Conservation (phyloP, 805 yeast genomes). For the Candida tibetensis region DNA sequence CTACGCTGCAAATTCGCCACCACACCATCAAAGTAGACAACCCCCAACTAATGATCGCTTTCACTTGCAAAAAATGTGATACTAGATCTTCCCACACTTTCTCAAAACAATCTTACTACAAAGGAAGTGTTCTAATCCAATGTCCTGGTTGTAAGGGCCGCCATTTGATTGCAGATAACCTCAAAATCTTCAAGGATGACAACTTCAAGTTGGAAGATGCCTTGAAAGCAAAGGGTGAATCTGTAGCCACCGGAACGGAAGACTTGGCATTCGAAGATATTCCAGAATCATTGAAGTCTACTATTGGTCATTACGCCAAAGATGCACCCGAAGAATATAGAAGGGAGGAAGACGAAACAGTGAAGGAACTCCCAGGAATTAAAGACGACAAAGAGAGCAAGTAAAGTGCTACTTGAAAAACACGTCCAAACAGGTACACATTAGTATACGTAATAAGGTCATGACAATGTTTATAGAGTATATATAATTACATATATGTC, state of each 20-base stretch:
- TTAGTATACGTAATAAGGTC: too few relatives aligned
- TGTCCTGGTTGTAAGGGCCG: constrained; percentile 90
- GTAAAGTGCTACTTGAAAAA: too few relatives aligned
- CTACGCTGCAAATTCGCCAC: too few relatives aligned
- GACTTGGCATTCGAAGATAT: constrained; percentile 71
- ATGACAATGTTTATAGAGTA: too few relatives aligned
- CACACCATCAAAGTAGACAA: constrained; percentile 55
- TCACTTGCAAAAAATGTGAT: constrained; percentile 86
- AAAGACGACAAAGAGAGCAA: too few relatives aligned
- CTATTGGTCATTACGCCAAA: constrained; percentile 64
- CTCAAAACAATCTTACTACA: constrained; percentile 85
- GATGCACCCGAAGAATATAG: constrained; percentile 55
- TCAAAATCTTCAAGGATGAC: constrained; percentile 73
- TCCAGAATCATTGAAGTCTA: constrained; percentile 50
- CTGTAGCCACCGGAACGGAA: constrained; percentile 58
- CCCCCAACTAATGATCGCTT: constrained; percentile 82
- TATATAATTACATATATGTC: too few relatives aligned
- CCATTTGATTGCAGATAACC: constrained; percentile 81
- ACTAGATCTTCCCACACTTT: constrained; percentile 85
- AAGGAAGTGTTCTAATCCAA: constrained; percentile 83
- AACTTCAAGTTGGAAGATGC: constrained; percentile 78
- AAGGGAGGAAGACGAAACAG: constrained; percentile 8
- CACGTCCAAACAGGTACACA: too few relatives aligned
- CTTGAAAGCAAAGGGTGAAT: constrained; percentile 71
- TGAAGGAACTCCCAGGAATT: not conserved